A percentile compares a stretch with the other conserved stretches of the same genome.
phyloP scores from a whole-genome alignment of 164 flowering plant species.

The Brasenia schreberi region DNA sequence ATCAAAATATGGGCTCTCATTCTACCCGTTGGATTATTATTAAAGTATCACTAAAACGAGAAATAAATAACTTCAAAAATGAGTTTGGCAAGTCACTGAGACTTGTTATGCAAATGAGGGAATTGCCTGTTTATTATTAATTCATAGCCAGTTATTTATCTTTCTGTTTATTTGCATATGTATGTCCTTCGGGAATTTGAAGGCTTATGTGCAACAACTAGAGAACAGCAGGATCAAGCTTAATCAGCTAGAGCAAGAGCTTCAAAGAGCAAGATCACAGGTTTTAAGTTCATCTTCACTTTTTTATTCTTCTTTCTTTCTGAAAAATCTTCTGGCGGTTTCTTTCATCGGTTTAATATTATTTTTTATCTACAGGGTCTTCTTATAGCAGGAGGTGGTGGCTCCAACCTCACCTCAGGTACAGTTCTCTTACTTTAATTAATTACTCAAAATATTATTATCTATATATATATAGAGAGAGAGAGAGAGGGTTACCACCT shows the following conservation, averaged over 20 bases:
- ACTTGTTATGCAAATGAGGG: not conserved
- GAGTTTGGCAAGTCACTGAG: no score
- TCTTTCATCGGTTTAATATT: not conserved
- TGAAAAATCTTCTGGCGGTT: not conserved
- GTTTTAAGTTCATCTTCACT: conserved; percentile 15
- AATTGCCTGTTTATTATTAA: no score
- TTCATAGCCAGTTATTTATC: not conserved
- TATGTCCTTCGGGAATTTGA: not conserved
- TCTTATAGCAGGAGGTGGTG: conserved; percentile 51
- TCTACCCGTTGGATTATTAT: no score
- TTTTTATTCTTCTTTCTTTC: not conserved
- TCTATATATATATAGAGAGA: no score
- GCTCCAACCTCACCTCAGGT: conserved; percentile 69
- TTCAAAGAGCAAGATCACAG: conserved; percentile 89
- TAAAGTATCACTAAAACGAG: no score
- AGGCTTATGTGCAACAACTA: conserved; percentile 97
- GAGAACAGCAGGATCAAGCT: conserved; percentile 90
- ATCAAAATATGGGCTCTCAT: no score
- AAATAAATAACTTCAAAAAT: no score
- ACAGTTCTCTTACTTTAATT: not conserved
- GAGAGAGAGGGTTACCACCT: no score
- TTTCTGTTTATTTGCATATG: not conserved
- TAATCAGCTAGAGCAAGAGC: conserved; percentile 82
- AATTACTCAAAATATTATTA: not conserved
- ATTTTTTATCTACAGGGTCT: conserved; percentile 31